These are phyloP conservation scores for Stevia rebaudiana DNA, from an alignment of 140 eudicot genomes.

Conservation along the genomic window DNA sequence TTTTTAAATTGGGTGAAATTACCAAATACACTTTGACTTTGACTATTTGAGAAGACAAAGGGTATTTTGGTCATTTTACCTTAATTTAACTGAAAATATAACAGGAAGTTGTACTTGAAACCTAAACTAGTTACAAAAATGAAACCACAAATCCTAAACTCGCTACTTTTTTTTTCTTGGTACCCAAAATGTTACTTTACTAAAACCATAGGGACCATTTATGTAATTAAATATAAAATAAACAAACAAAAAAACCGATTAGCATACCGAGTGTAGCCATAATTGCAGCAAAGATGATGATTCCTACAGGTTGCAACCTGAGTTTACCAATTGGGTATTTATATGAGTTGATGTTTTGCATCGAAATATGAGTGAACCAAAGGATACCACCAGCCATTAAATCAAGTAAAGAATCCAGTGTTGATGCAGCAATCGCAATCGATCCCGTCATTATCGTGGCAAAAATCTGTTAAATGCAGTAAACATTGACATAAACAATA, in stretches of 20 bases:
- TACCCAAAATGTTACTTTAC: too few species aligned
- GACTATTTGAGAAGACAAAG: too few species aligned
- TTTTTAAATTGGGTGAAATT: too few species aligned
- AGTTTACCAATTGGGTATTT: slow-evolving; percentile 91
- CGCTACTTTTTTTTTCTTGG: too few species aligned
- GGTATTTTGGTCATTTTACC: too few species aligned
- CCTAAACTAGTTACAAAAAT: too few species aligned
- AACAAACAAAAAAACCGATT: background rate
- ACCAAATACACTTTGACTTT: too few species aligned
- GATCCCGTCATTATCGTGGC: slow-evolving; percentile 89
- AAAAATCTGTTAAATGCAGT: slow-evolving; percentile 45
- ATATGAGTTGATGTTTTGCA: slow-evolving; percentile 71
- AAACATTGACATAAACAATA: background rate
- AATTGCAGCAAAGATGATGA: slow-evolving; percentile 82
- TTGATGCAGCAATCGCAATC: slow-evolving; percentile 94
- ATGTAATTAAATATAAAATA: too few species aligned
- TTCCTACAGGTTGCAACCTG: slow-evolving; percentile 93
- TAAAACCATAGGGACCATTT: too few species aligned
- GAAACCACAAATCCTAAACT: too few species aligned
- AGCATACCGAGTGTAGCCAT: slow-evolving; percentile 96
- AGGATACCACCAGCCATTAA: slow-evolving; percentile 95
- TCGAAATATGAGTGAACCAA: slow-evolving; percentile 91
- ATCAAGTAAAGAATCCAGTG: slow-evolving; percentile 93
- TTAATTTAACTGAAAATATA: too few species aligned
- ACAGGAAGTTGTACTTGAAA: too few species aligned